Base-by-base conservation (phyloP, 176 grass and related monocot genomes). In the Lolium perenne region DNA sequence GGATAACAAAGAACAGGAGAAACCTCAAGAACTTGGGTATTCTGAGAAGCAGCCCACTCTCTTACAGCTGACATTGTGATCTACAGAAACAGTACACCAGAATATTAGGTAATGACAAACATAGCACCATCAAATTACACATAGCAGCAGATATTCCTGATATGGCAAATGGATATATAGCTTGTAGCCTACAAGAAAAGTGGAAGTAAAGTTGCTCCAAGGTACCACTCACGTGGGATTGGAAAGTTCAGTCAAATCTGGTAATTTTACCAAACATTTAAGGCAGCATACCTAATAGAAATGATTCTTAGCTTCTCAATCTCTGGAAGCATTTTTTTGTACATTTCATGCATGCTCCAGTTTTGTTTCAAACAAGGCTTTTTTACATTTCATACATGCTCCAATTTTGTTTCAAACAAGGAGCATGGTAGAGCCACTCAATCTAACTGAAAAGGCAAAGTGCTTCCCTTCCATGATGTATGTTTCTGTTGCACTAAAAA, bases 41-140 rank as follows among this genome's bases (percentile, higher is more conserved):
- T 89, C 83, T 99, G 94, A 86, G 97, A 99, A 2, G 97, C 97
- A 80, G 97, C 94, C 97, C 97, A 99, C 67, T 99, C 94, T 81
- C 94, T 94, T 29, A 99, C 94, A 63, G 97, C 94, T 68, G 97
- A 99, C 97, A 99, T 99, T 87, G 97, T 99, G 49, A 99, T 99
- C 97, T 99, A 86, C 46, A 83, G 5, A 89, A 86, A 82, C 17
- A 82, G 14, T 14, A 25, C 40, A 8, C 67, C 16, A 63, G 14
- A 35, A n/a, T 38, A 29, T 58, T 81, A 83, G 45, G 76, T 76
- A 10, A 2, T 51, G 67, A 45, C 59, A 88, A 85, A 7, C 38
- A 79, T 79, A 85, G 69, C 79, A 76, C 71, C 6, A 58, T 78
- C 12, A 51, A 16, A 32, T 69, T 82, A 6, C 14, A 46, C 15